Evolutionary conservation across 2,329 filamentous ascomycete species (phyloP).

Genomic region (Apiospora arundinis): DNA sequence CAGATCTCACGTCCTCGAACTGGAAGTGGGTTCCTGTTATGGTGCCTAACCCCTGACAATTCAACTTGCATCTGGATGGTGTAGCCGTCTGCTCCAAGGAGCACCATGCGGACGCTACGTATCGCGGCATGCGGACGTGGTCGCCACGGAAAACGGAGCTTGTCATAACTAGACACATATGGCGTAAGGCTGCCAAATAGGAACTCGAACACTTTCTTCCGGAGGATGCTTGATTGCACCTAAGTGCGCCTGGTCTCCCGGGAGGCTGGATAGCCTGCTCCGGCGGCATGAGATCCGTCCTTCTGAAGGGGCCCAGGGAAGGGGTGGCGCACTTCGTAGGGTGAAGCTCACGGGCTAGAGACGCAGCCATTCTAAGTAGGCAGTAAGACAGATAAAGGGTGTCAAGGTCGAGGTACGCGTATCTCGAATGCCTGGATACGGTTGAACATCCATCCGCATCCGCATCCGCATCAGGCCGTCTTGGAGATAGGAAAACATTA

Average conservation of each 20-base stretch:
- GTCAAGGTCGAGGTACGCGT: not conserved
- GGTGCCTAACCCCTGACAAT: not conserved
- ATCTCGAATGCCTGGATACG: not conserved
- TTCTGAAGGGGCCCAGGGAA: not conserved
- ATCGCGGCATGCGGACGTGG: not conserved
- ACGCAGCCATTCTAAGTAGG: not conserved
- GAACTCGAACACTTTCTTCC: not conserved
- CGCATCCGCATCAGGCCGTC: not conserved
- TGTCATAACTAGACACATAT: not conserved
- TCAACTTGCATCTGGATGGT: not conserved
- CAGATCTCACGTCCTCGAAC: not conserved
- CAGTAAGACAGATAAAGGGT: not conserved
- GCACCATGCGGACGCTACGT: not conserved
- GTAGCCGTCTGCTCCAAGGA: not conserved
- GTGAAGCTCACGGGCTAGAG: not conserved
- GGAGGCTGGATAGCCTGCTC: not conserved
- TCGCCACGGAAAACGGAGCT: not conserved
- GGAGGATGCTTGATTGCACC: not conserved
- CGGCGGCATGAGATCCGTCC: not conserved
- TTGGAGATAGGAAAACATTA: not conserved
- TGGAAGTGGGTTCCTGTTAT: not conserved
- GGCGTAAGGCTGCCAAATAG: conserved; percentile 5
- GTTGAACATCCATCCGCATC: not conserved
- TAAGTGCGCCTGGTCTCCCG: not conserved
- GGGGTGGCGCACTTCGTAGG: not conserved